Evolutionary conservation across 2,329 filamentous ascomycete species (phyloP), one percentile per base, ranked within the genome.

Genomic region (Colletotrichum musae): DNA sequence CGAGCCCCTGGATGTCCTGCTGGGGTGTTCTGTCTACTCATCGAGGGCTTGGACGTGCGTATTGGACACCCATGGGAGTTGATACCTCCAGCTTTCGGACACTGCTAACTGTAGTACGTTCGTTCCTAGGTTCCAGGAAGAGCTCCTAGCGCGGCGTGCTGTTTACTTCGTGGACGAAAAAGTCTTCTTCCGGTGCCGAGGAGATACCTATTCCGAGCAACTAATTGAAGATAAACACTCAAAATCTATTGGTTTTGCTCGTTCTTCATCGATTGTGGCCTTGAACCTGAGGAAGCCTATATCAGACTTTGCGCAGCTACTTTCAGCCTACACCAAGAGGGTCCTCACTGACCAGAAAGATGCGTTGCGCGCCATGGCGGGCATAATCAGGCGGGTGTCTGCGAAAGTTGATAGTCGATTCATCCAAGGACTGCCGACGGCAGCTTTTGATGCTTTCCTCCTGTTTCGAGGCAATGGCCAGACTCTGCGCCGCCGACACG

Each of bases 1-100:
- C n/a, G n/a, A n/a, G n/a, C n/a, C n/a, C n/a, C n/a, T n/a, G 41
- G 16, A 7, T 0, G 15, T 2, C 1, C 15, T 15, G 5, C 6
- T 43, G 13, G 1, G 16, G 3, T n/a, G 2, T n/a, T n/a, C 41
- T 6, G 41, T n/a, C 15, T 43, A 43, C 16, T n/a, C 13, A 6
- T 43, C 41, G 1, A 43, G 41, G 41, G 41, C 41, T 2, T 43
- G 41, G 41, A 43, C 41, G 41, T 43, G 16, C 41, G 41, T 43
- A 36, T 32, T 32, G 28, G 7, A 7, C 2, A 32, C 28, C 7
- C 6, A 32, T 2, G 2, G 28, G 28, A 6, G 7, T 7, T 2
- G 7, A 7, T 6, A 2, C 28, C 28, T 43, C 5, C 12, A 43
- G 39, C 39, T 43, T 43, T 43, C 39, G 7, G 16, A 6, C 1